Conservation (phyloP, 179 eudicot genomes). For the Amaranthus tricolor region DNA sequence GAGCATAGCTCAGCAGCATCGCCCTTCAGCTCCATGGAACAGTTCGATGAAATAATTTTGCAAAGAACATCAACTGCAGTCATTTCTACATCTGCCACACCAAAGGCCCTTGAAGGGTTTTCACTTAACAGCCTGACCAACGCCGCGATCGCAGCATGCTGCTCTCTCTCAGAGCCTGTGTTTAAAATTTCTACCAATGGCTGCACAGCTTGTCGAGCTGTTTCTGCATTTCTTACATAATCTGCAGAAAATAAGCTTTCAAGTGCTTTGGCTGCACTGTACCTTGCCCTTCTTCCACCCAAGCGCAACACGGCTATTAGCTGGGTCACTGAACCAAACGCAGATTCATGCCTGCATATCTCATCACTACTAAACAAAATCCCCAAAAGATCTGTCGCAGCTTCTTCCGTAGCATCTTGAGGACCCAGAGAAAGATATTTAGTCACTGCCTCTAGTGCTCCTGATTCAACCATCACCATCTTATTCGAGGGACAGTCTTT, state of each 20-base stretch:
- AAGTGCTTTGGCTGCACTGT: slow-evolving; percentile 95
- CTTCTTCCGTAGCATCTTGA: slow-evolving; percentile 95
- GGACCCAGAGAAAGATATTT: slow-evolving; percentile 96
- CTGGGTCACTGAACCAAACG: slow-evolving; percentile 88
- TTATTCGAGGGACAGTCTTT: slow-evolving; percentile 82
- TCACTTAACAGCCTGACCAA: slow-evolving; percentile 76
- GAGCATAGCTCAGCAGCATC: slow-evolving; percentile 90
- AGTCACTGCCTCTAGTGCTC: slow-evolving; percentile 91
- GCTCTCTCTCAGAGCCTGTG: slow-evolving; percentile 94
- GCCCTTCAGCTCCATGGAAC: slow-evolving; percentile 88
- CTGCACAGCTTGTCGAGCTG: slow-evolving; percentile 91
- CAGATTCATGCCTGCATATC: slow-evolving; percentile 90
- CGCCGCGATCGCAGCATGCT: slow-evolving; percentile 98
- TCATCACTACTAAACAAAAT: slow-evolving; percentile 83
- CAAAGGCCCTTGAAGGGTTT: slow-evolving; percentile 80
- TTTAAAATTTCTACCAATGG: slow-evolving; percentile 92
- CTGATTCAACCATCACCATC: slow-evolving; percentile 94
- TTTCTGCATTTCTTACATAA: slow-evolving; percentile 87
- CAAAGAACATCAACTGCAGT: slow-evolving; percentile 95
- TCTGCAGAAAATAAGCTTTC: slow-evolving; percentile 94
- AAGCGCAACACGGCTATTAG: slow-evolving; percentile 92
- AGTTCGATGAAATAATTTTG: slow-evolving; percentile 72
- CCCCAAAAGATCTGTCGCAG: slow-evolving; percentile 89
- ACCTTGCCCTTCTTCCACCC: slow-evolving; percentile 97
- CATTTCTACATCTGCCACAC: slow-evolving; percentile 87